phyloP scores from a whole-genome alignment of 2,329 filamentous ascomycete species.

The Fusarium sp. region DNA sequence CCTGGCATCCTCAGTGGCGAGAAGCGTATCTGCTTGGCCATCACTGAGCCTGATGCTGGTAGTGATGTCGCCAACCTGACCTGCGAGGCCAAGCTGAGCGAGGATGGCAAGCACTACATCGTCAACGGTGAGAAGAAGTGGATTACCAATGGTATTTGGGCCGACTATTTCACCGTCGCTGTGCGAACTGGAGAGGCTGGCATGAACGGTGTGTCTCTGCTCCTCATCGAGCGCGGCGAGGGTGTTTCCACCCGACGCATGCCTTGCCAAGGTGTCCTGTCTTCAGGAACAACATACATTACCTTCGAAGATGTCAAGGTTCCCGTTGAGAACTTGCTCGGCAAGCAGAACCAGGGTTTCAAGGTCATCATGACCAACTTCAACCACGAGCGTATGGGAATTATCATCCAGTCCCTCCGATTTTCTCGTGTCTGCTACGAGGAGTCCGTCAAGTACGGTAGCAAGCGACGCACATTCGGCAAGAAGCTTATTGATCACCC shows the following conservation, averaged over 20 bases:
- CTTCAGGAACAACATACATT: slow-evolving; percentile 79
- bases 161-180: slow-evolving; percentile 96
- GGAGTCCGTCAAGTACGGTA: slow-evolving; percentile 94
- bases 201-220: slow-evolving; percentile 91
- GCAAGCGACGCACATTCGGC: slow-evolving; percentile 97
- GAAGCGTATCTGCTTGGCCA: slow-evolving; percentile 97
- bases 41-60: slow-evolving; percentile 95
- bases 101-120: slow-evolving; percentile 98
- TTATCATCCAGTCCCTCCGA: slow-evolving; percentile 96
- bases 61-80: slow-evolving; percentile 95
- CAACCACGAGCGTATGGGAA: slow-evolving; percentile 98
- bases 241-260: slow-evolving; percentile 94
- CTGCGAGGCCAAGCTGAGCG: slow-evolving; percentile 92
- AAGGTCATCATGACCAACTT: slow-evolving; percentile 99
- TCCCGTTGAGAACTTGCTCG: slow-evolving; percentile 97
- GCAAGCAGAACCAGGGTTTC: slow-evolving; percentile 98
- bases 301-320: slow-evolving; percentile 99
- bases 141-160: slow-evolving; percentile 98
- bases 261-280: slow-evolving; percentile 99
- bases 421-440: slow-evolving; percentile 98
- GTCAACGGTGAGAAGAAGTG: slow-evolving; percentile 99
- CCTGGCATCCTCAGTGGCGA: slow-evolving; percentile 90
- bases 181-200: slow-evolving; percentile 89
- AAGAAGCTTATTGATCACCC: slow-evolving; percentile 97
- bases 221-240: slow-evolving; percentile 90